Base-by-base conservation (phyloP, 371 early-diverging fungal species). In the Actinomortierella ambigua region DNA sequence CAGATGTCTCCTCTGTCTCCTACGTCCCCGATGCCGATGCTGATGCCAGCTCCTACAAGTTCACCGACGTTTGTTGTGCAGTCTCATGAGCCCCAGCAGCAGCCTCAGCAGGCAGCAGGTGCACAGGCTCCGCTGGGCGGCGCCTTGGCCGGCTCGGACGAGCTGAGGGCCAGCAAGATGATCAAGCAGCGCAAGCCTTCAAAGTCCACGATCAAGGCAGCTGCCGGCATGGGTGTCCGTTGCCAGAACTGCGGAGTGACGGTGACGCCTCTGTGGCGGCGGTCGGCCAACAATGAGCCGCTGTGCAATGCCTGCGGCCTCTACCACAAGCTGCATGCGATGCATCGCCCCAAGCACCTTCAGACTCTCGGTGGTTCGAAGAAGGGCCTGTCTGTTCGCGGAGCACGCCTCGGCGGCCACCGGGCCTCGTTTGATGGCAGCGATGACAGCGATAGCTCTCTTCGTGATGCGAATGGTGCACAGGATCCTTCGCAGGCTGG, bases 281-380 rank as follows among this genome's bases (percentile, higher is more conserved):
- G 97, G 50, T 91, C 92, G 22, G 85, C 85, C 26, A 81, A 92
- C 53, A 95, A 93, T 50, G 87, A 94, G 54, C 69, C 89, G 2
- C 80, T 98, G 17, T 98, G 99, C 81, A 98, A 98, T 78, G 97
- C 98, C 17, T 98, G 98, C 66, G 98, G 98, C 0, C 79, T 99
- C 29, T 98, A 97, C 75, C 89, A 87, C 57, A 93, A 93, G 73
- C 80, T 95, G 22, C 98, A 97, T 63, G 82, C 87, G 57, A 77
- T 79, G 43, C 84, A 87, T 44, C 83, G 91, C 8, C 90, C 90
- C 40, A 83, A 69, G 57, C 70, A 81, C 43, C 49, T 77, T 15
- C 71, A 70, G 50, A 34, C 55, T 13, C 29, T 41, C 44, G 3
- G 24, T 27, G 34, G n/a, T 29, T 41, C 51, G 15, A 43, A 2